Evolutionary conservation across 371 early-diverging fungal genomes (phyloP).

Genomic region (Haplosporangium sp.): DNA sequence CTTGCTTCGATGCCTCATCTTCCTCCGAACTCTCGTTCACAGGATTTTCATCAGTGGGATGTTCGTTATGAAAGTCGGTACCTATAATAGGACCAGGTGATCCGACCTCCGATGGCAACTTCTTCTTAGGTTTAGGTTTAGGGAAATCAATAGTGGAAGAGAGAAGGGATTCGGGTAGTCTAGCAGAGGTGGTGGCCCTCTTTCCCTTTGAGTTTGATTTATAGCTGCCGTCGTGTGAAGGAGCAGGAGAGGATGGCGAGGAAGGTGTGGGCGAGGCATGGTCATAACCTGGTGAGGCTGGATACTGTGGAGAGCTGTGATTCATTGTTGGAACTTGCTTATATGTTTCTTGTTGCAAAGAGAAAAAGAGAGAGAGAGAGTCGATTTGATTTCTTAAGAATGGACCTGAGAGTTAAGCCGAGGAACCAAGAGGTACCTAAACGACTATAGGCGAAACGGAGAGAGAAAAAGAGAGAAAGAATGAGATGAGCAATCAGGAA

Average conservation of each 20-base stretch:
- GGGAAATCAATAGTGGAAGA: slow-evolving; percentile 55
- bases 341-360: not conserved
- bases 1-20: slow-evolving; percentile 50
- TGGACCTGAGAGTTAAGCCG: not conserved
- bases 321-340: slow-evolving; percentile 31
- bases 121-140: slow-evolving; percentile 52
- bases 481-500: slow-evolving; percentile 1
- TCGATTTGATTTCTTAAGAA: not conserved
- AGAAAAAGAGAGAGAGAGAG: not conserved
- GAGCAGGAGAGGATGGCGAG: slow-evolving; percentile 52
- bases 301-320: slow-evolving; percentile 48
- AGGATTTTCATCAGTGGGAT: slow-evolving; percentile 9
- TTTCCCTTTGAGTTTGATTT: slow-evolving; percentile 39
- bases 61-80: slow-evolving; percentile 16
- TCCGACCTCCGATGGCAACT: slow-evolving; percentile 50
- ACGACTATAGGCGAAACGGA: slow-evolving; percentile 3
- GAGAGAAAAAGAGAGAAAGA: not conserved
- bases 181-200: slow-evolving; percentile 22
- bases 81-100: slow-evolving; percentile 38
- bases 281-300: slow-evolving; percentile 44
- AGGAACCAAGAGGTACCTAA: slow-evolving; percentile 9
- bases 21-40: slow-evolving; percentile 61
- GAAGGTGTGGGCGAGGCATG: slow-evolving; percentile 50
- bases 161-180: slow-evolving; percentile 49
- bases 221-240: slow-evolving; percentile 52